Conservation (phyloP, 2,329 filamentous ascomycete genomes). For the Paecilomyces sp. region DNA sequence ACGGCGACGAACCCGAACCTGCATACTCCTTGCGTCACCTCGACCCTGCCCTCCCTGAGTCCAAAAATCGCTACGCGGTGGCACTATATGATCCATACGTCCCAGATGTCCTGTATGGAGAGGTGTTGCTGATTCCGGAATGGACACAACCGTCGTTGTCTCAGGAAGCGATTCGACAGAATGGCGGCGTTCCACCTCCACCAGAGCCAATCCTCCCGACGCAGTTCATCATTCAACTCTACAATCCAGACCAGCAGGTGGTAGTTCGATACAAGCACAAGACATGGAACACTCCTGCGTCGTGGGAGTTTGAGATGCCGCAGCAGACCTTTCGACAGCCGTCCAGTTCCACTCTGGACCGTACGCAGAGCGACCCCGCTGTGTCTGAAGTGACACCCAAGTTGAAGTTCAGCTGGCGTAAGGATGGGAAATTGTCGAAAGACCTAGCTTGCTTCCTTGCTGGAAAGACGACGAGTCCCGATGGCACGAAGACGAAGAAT, state of each 20-base stretch:
- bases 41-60: constrained; percentile 61
- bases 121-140: constrained; percentile 75
- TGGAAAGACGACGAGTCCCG: constrained; percentile 60
- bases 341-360: constrained; percentile 70
- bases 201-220: constrained; percentile 69
- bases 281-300: constrained; percentile 70
- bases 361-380: constrained; percentile 56
- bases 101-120: constrained; percentile 75
- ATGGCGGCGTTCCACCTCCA: constrained; percentile 58
- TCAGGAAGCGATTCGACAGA: constrained; percentile 66
- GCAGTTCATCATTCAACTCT: constrained; percentile 77
- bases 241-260: constrained; percentile 85
- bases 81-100: constrained; percentile 78
- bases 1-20: constrained; percentile 72
- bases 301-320: constrained; percentile 91
- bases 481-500: constrained; percentile 62
- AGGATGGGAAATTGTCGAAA: constrained; percentile 76
- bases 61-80: constrained; percentile 77
- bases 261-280: constrained; percentile 60
- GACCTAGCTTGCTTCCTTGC: constrained; percentile 85
- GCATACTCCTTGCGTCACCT: constrained; percentile 74
- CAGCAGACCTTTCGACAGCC: constrained; percentile 76
- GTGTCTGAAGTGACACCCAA: constrained; percentile 57
- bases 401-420: constrained; percentile 80
- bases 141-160: constrained; percentile 80